phyloP scores from a whole-genome alignment of 768 basidiomycete species.

The Leccinum uliginosum region DNA sequence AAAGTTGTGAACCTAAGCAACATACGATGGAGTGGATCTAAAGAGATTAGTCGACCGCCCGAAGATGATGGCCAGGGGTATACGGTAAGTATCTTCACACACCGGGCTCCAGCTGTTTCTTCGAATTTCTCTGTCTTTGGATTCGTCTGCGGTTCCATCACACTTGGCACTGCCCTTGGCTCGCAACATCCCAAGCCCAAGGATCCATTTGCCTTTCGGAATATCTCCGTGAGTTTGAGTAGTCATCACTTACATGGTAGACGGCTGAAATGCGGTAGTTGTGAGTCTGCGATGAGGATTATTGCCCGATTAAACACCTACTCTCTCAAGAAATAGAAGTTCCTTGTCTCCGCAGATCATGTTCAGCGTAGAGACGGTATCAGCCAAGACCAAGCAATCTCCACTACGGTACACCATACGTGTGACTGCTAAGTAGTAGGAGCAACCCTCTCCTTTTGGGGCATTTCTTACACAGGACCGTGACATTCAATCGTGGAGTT shows the following conservation, averaged over 20 bases:
- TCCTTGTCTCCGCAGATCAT: neutral
- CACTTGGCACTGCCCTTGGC: neutral
- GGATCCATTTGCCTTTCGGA: neutral
- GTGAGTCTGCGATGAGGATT: neutral
- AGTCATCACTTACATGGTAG: neutral
- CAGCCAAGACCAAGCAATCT: neutral
- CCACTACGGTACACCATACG: neutral
- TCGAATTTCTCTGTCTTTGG: neutral
- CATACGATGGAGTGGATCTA: neutral
- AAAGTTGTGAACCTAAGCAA: neutral
- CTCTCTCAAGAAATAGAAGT: neutral
- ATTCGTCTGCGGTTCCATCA: neutral
- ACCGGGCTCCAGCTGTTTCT: neutral
- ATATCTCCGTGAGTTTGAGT: neutral
- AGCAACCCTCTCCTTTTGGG: neutral
- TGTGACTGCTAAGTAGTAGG: neutral
- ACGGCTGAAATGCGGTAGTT: neutral
- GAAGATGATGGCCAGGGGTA: neutral
- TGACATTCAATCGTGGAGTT: constrained; percentile 10
- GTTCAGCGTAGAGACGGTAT: too few species aligned
- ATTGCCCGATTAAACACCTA: neutral
- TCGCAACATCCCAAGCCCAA: neutral
- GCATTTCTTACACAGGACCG: neutral
- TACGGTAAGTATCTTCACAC: neutral
- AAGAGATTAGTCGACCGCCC: neutral